Evolutionary conservation across 2,329 filamentous ascomycete species (phyloP).

Genomic region (Curvularia eragrostidis): DNA sequence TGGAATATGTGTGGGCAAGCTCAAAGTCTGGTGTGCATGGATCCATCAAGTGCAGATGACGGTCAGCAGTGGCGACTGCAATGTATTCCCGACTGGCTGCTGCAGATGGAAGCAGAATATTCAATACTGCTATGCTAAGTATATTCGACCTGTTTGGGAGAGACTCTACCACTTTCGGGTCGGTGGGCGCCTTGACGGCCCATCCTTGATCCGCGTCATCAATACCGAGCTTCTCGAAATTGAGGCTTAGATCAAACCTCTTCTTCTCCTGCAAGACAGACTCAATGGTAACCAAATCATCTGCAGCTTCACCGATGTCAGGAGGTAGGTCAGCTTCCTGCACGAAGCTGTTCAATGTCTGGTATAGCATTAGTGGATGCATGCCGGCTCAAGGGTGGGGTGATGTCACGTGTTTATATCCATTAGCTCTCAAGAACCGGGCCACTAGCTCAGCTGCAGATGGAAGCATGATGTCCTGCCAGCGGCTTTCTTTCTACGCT

Average conservation of each 20-base stretch:
- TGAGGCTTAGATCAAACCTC: constrained; percentile 61
- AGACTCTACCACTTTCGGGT: constrained; percentile 51
- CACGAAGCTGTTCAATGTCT: constrained; percentile 66
- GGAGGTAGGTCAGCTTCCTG: constrained; percentile 61
- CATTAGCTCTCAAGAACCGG: constrained; percentile 50
- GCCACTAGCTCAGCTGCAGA: constrained; percentile 53
- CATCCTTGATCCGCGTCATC: constrained; percentile 55
- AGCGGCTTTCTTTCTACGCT: too few relatives aligned
- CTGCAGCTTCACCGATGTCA: constrained; percentile 55
- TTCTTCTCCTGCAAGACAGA: constrained; percentile 67
- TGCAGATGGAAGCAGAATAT: constrained; percentile 35
- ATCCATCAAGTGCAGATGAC: constrained; percentile 57
- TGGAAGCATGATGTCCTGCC: constrained; percentile 34
- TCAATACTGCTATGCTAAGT: constrained; percentile 57
- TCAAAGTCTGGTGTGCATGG: constrained; percentile 39
- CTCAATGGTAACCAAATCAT: constrained; percentile 63
- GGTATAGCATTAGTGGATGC: constrained; percentile 18
- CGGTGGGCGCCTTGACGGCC: constrained; percentile 55
- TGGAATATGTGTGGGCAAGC: constrained; percentile 47
- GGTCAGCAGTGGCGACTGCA: constrained; percentile 48
- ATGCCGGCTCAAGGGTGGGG: neutral
- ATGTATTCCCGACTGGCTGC: constrained; percentile 32
- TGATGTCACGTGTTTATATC: constrained; percentile 50
- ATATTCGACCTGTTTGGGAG: constrained; percentile 61
- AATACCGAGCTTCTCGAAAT: constrained; percentile 62